Base-by-base conservation (phyloP, 306 rosid species). In the Urtica urens region DNA sequence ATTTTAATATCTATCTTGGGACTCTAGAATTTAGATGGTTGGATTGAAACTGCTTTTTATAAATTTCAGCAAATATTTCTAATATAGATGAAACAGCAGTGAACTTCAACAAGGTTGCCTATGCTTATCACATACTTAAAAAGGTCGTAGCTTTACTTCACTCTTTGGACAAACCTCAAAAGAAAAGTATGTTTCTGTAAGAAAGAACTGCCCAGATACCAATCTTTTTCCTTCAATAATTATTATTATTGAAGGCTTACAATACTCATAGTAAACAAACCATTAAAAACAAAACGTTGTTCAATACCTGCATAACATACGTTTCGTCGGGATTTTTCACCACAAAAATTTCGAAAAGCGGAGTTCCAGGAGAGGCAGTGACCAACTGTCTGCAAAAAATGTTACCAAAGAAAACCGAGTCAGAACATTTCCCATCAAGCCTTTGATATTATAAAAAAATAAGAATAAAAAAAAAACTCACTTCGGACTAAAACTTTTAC, bases 401-500 rank as follows among this genome's bases (percentile, higher is more conserved):
- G 52, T 58, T 68, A 38, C 25, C 55, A 60, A 67, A 51, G 76
- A 55, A n/a, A n/a, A n/a, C n/a, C n/a, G n/a, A n/a, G n/a, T n/a
- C n/a, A n/a, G 24, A 60, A 51, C 21, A 26, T 37, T 38, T 11
- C 51, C 38, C 43, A 52, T 38, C 39, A 14, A 21, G 23, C 7
- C 7, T 23, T 37, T 3, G 51, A 51, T n/a, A n/a, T n/a, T n/a
- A n/a, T n/a, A n/a, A n/a, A n/a, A n/a, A n/a, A n/a, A n/a, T n/a
- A n/a, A n/a, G n/a, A n/a, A n/a, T n/a, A 52, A 17, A 58, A 59
- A 67, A 57, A 14, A 51, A 62, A 26, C 66, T 55, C 77, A 77
- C 99, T 92, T 82, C 24, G 96, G 90, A 68, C 90, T 82, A 73
- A 76, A 86, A 71, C 79, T 78, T 67, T 60, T 78, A 53, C 93